These are phyloP conservation scores for Sphaerostilbella broomeana DNA, from an alignment of 2,329 filamentous ascomycete genomes.

Conservation along the genomic window DNA sequence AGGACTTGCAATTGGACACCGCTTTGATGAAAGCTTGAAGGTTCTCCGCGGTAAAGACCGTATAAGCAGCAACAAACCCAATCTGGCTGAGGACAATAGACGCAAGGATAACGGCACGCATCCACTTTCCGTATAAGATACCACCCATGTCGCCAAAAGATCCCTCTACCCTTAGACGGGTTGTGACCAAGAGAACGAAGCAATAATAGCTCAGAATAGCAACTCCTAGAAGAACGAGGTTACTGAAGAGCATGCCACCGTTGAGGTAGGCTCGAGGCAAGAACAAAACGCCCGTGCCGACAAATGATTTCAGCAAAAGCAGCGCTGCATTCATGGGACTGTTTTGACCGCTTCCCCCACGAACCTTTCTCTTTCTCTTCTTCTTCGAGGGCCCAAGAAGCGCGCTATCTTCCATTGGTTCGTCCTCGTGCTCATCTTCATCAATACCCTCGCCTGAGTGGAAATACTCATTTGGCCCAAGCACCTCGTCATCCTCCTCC, in stretches of 20 bases:
- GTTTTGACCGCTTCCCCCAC: constrained; percentile 68
- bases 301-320: constrained; percentile 92
- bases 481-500: constrained; percentile 89
- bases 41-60: constrained; percentile 94
- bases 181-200: constrained; percentile 87
- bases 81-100: constrained; percentile 95
- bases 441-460: constrained; percentile 66
- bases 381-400: constrained; percentile 70
- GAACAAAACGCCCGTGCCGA: constrained; percentile 92
- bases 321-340: constrained; percentile 73
- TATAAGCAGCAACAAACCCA: constrained; percentile 91
- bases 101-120: constrained; percentile 78
- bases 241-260: constrained; percentile 95
- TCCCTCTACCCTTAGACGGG: constrained; percentile 77
- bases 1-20: constrained; percentile 78
- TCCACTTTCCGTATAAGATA: constrained; percentile 81
- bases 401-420: constrained; percentile 82
- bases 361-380: constrained; percentile 68
- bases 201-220: constrained; percentile 91
- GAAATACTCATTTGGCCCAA: constrained; percentile 87
- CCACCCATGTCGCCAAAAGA: constrained; percentile 97
- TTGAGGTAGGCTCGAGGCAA: constrained; percentile 89
- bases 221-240: constrained; percentile 78
- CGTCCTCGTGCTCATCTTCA: constrained; percentile 58
- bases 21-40: constrained; percentile 90